These are phyloP conservation scores for Candida sanyaensis DNA, from an alignment of 1,139 yeast species.

Conservation along the genomic window DNA sequence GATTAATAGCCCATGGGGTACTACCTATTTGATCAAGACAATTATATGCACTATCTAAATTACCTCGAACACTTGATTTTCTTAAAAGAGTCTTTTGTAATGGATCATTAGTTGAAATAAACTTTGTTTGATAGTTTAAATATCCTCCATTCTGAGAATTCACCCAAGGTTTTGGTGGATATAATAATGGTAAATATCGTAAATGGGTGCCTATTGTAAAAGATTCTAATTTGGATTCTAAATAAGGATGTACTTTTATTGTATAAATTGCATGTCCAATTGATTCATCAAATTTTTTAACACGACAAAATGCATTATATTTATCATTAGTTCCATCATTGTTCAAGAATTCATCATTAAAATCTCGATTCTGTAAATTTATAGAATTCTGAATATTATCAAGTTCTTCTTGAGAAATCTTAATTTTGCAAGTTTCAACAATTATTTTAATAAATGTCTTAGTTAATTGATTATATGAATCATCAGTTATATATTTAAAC, in stretches of 20 bases:
- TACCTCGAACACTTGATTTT: slow-evolving; percentile 34
- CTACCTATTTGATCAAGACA: slow-evolving; percentile 32
- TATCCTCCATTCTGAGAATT: slow-evolving; percentile 39
- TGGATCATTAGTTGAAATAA: slow-evolving; percentile 25
- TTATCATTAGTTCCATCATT: not conserved
- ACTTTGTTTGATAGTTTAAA: slow-evolving; percentile 24
- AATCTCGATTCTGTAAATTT: not conserved
- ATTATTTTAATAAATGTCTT: slow-evolving; percentile 21
- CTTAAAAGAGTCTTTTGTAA: slow-evolving; percentile 23
- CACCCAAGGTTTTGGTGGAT: slow-evolving; percentile 41
- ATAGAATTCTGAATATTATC: slow-evolving; percentile 5
- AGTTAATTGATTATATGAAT: slow-evolving; percentile 9
- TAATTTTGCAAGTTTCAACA: slow-evolving; percentile 23
- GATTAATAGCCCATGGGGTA: slow-evolving; percentile 41
- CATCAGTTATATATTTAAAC: slow-evolving; percentile 5
- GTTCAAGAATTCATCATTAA: not conserved
- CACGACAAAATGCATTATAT: slow-evolving; percentile 5
- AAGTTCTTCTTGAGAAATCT: slow-evolving; percentile 12
- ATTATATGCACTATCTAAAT: slow-evolving; percentile 31
- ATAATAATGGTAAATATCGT: slow-evolving; percentile 36
- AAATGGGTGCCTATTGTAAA: slow-evolving; percentile 4
- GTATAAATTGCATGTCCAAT: not conserved
- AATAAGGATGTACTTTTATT: slow-evolving; percentile 27
- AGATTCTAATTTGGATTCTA: slow-evolving; percentile 20
- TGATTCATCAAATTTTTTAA: not conserved